Evolutionary conservation across 495 filamentous ascomycete species (phyloP).

Genomic region (Aspergillus diversus): DNA sequence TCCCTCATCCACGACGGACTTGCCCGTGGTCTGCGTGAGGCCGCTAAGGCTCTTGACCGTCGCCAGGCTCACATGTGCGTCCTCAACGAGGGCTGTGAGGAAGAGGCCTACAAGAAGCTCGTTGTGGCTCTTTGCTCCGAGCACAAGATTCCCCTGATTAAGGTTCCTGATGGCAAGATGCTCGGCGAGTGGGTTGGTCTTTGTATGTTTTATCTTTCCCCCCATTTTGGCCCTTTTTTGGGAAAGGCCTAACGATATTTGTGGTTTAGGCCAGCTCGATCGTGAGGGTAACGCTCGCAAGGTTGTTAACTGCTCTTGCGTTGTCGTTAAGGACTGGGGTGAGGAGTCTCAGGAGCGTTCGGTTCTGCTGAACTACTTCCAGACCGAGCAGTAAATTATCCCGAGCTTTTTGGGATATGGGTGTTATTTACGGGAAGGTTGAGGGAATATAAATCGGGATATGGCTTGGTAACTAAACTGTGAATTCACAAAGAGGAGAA

Average conservation of each 20-base stretch:
- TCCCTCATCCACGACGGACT: constrained; percentile 99
- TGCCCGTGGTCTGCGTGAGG: constrained; percentile 95
- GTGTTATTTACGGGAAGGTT: background rate
- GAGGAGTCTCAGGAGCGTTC: constrained; percentile 98
- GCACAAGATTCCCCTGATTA: constrained; percentile 99
- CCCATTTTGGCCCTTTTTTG: constrained; percentile 16
- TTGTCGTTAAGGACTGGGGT: constrained; percentile 98
- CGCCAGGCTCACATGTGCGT: constrained; percentile 99
- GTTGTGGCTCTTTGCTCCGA: constrained; percentile 96
- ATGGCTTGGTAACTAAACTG: too few relatives aligned
- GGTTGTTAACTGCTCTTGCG: constrained; percentile 99
- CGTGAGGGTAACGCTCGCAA: constrained; percentile 99
- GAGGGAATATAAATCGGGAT: too few relatives aligned
- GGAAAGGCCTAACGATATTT: background rate
- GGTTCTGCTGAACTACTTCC: constrained; percentile 99
- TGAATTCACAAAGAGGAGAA: too few relatives aligned
- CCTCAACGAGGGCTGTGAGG: constrained; percentile 97
- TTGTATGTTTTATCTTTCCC: constrained; percentile 66
- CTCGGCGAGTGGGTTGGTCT: constrained; percentile 99
- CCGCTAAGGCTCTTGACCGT: constrained; percentile 94
- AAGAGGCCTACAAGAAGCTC: constrained; percentile 99
- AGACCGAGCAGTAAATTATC: constrained; percentile 72
- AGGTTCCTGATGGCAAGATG: constrained; percentile 99
- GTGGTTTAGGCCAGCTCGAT: constrained; percentile 83
- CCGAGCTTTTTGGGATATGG: constrained; percentile 3